Conservation (phyloP, 192 early-diverging fungal species). For the Jimgerdemannia flammicorona region DNA sequence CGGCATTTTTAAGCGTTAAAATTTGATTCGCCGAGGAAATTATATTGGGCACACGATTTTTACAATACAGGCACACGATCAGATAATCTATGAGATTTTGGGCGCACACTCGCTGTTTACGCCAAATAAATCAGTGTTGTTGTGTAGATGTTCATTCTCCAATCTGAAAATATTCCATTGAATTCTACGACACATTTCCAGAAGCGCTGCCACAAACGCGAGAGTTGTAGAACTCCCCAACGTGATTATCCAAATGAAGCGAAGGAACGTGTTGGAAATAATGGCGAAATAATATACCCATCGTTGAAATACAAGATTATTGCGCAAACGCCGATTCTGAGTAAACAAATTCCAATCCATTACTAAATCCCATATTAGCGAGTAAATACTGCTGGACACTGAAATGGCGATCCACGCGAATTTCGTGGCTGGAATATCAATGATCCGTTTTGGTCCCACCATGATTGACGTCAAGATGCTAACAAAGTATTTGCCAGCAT, state of each 20-base stretch:
- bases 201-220: constrained; percentile 16
- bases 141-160: constrained; percentile 53
- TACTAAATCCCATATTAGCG: constrained; percentile 26
- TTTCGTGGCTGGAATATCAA: constrained; percentile 10
- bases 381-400: constrained; percentile 14
- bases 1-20: too few species aligned
- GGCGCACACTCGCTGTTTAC: too few species aligned
- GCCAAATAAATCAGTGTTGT: too few species aligned
- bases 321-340: constrained; percentile 18
- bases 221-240: constrained; percentile 1
- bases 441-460: constrained; percentile 9
- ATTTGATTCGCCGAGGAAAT: too few species aligned
- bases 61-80: too few species aligned
- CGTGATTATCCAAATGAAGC: constrained; percentile 63
- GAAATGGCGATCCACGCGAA: constrained; percentile 11
- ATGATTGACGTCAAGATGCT: constrained; percentile 21
- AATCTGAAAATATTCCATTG: constrained; percentile 80
- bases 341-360: constrained; percentile 33
- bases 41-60: too few species aligned
- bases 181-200: constrained; percentile 49
- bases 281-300: constrained; percentile 70
- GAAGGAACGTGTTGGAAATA: constrained; percentile 53
- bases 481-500: constrained; percentile 29
- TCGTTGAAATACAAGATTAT: constrained; percentile 23
- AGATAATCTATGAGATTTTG: too few species aligned